A percentile compares a stretch with the other conserved stretches of the same genome.
phyloP scores from a whole-genome alignment of 208 protist species.

The Acanthamoeba triangularis region DNA sequence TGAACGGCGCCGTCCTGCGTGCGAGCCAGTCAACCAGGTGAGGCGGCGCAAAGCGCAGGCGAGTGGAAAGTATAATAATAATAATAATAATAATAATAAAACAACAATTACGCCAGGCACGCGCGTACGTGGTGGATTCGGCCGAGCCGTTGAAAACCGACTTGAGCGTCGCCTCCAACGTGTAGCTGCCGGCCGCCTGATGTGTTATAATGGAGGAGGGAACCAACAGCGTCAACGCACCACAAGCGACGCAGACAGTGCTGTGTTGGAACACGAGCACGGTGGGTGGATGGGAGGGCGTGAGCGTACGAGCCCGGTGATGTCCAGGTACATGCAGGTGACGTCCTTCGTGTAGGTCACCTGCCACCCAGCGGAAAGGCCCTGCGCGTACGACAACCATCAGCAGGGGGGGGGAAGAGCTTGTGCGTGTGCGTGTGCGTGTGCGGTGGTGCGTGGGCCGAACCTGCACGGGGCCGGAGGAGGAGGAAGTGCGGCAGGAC shows the following conservation, averaged over 20 bases:
- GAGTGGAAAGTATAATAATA: no score
- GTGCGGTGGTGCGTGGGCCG: not conserved
- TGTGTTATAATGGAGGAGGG: no score
- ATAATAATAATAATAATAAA: no score
- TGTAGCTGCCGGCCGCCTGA: slow-evolving; percentile 7
- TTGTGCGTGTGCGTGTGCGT: not conserved
- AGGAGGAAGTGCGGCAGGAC: not conserved
- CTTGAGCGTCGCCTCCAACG: not conserved
- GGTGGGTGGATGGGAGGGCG: not conserved
- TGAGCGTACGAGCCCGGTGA: slow-evolving; percentile 14
- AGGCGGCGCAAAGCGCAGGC: no score
- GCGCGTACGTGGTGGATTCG: not conserved
- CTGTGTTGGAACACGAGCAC: no score
- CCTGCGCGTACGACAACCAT: not conserved
- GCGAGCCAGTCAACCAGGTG: no score
- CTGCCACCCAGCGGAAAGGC: slow-evolving; percentile 24
- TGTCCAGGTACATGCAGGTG: slow-evolving; percentile 53
- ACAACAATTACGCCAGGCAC: no score
- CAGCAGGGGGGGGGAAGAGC: not conserved
- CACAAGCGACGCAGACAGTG: no score
- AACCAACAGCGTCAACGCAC: no score
- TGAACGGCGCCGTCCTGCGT: slow-evolving; percentile 39
- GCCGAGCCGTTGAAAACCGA: not conserved
- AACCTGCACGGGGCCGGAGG: not conserved
- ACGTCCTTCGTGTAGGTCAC: slow-evolving; percentile 30